phyloP scores from a whole-genome alignment of 169 alveolate species.

The Plasmodium berghei region DNA sequence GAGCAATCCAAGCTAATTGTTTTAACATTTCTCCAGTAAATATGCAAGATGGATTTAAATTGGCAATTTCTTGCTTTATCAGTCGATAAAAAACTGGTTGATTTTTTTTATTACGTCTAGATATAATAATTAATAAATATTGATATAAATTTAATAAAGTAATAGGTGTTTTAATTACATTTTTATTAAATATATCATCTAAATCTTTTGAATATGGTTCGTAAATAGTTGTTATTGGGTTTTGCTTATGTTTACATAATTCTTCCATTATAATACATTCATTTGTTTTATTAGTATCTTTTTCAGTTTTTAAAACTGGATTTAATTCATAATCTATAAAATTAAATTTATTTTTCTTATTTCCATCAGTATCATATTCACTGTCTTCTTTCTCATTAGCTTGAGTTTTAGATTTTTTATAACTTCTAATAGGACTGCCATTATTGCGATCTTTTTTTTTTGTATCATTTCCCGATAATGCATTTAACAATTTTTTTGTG shows the following conservation, averaged over 20 bases:
- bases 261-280: constrained; percentile 27
- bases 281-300: constrained; percentile 2
- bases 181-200: constrained; percentile 49
- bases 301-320: constrained; percentile 40
- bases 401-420: constrained; percentile 4
- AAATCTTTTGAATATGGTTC: constrained; percentile 68
- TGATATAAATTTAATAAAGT: constrained; percentile 20
- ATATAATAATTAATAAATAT: constrained; percentile 26
- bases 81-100: constrained; percentile 57
- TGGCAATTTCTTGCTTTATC: constrained; percentile 34
- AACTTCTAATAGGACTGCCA: not conserved
- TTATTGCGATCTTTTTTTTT: not conserved
- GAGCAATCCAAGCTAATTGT: constrained; percentile 75
- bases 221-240: constrained; percentile 36
- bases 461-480: not conserved
- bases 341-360: not conserved
- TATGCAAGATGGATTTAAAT: constrained; percentile 10
- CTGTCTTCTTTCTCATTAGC: constrained; percentile 6
- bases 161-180: constrained; percentile 17
- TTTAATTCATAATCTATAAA: constrained; percentile 72
- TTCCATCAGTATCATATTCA: not conserved
- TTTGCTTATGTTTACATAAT: constrained; percentile 57
- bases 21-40: constrained; percentile 44
- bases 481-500: constrained; percentile 27
- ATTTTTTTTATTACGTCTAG: constrained; percentile 65